A percentile compares a stretch with the other conserved stretches of the same genome.
These are phyloP conservation scores for Beauveria pseudobassiana DNA, from an alignment of 2,329 filamentous ascomycete genomes.

Conservation along the genomic window DNA sequence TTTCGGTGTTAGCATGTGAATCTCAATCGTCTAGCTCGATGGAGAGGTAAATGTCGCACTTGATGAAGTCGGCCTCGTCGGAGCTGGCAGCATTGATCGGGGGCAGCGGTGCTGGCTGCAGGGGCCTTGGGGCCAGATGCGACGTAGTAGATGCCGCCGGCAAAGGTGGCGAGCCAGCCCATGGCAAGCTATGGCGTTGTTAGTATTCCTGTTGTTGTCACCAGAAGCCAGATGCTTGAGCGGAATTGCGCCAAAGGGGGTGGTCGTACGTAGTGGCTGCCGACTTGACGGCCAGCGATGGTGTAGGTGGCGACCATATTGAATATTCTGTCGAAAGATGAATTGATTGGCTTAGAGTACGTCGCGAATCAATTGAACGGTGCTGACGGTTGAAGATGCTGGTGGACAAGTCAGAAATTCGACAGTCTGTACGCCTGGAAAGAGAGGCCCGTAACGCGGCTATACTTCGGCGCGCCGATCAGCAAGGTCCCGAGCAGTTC, in stretches of 20 bases:
- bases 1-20: slow-evolving; percentile 17
- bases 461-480: slow-evolving; percentile 6
- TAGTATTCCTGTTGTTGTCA: slow-evolving; percentile 15
- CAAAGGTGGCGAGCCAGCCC: slow-evolving; percentile 44
- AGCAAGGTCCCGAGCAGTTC: neutral
- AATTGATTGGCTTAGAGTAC: slow-evolving; percentile 22
- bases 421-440: slow-evolving; percentile 24
- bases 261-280: slow-evolving; percentile 50
- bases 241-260: slow-evolving; percentile 5
- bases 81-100: slow-evolving; percentile 56
- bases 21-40: neutral
- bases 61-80: slow-evolving; percentile 59
- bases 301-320: slow-evolving; percentile 40
- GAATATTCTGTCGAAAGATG: slow-evolving; percentile 10
- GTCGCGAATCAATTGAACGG: slow-evolving; percentile 12
- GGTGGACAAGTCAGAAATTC: slow-evolving; percentile 11
- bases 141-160: slow-evolving; percentile 39
- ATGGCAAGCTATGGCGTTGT: slow-evolving; percentile 44
- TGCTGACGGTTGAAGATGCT: slow-evolving; percentile 8
- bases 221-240: neutral
- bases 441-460: slow-evolving; percentile 21
- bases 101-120: slow-evolving; percentile 33
- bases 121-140: slow-evolving; percentile 36
- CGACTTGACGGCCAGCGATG: slow-evolving; percentile 52
- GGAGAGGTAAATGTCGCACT: slow-evolving; percentile 35